phyloP scores from a whole-genome alignment of 2,329 filamentous ascomycete genomes.

The Elsinoe fawcettii region DNA sequence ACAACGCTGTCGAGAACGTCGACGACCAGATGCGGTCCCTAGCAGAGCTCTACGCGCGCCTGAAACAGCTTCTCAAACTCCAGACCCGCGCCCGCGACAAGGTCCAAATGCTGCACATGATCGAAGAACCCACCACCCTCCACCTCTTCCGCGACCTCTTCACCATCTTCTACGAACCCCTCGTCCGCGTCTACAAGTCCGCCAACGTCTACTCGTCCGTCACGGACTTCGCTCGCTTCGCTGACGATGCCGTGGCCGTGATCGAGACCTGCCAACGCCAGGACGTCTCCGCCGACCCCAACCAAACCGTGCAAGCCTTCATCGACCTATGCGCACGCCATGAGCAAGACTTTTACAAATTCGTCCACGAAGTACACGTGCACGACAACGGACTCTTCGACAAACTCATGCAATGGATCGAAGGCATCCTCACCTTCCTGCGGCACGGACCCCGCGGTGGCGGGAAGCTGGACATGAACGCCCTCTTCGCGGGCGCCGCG shows the following conservation, averaged over 20 bases:
- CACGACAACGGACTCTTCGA: slow-evolving; percentile 96
- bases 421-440: slow-evolving; percentile 88
- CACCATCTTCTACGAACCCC: slow-evolving; percentile 96
- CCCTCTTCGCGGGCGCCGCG: slow-evolving; percentile 74
- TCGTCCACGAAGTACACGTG: slow-evolving; percentile 93
- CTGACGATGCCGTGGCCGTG: slow-evolving; percentile 85
- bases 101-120: slow-evolving; percentile 90
- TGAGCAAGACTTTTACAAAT: slow-evolving; percentile 97
- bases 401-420: slow-evolving; percentile 93
- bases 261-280: slow-evolving; percentile 59
- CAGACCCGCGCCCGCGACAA: slow-evolving; percentile 89
- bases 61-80: slow-evolving; percentile 91
- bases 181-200: slow-evolving; percentile 95
- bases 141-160: slow-evolving; percentile 93
- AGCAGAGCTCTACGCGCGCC: slow-evolving; percentile 83
- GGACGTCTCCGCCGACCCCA: slow-evolving; percentile 89
- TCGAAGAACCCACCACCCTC: slow-evolving; percentile 96
- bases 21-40: slow-evolving; percentile 84
- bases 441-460: slow-evolving; percentile 70
- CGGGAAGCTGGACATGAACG: slow-evolving; percentile 88
- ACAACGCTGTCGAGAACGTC: slow-evolving; percentile 79
- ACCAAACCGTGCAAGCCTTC: slow-evolving; percentile 95
- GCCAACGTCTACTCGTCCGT: slow-evolving; percentile 97
- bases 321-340: slow-evolving; percentile 94
- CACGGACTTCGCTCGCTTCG: slow-evolving; percentile 88